Evolutionary conservation across 371 early-diverging fungal species (phyloP), one percentile per base, ranked within the genome.

Genomic region (Smittium culicis): DNA sequence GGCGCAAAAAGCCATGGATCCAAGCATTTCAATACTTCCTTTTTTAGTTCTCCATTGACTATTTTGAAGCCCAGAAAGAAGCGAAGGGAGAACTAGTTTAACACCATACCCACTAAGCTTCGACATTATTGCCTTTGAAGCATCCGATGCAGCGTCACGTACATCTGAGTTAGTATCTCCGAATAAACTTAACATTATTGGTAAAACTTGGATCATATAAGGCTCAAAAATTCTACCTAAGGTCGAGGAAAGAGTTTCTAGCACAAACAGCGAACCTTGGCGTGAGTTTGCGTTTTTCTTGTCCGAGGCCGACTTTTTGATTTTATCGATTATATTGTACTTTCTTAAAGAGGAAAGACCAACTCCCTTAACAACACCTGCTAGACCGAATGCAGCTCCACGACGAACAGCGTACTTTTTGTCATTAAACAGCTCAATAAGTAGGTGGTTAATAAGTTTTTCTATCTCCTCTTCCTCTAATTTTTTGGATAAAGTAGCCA

Each of bases 221-320:
- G 98, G 98, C 72, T 98, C 98, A 74, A 96, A 98, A 70, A 93
- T 79, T 63, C 96, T 88, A 20, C 94, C 95, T 56, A 97, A 74
- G 11, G 85, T 81, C 61, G 80, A 82, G 0, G 93, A 86, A 35
- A 97, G 77, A 1, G 92, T 89, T 77, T 96, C 98, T 64, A 91
- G 90, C 0, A 91, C 93, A 79, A 98, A 87, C 69, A 96, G 73
- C 20, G 97, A 92, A 69, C 98, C 98, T 78, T 98, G 92, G 33
- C 94, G 84, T 66, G 81, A 78, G 70, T 87, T 83, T 60, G 82
- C 74, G 2, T 74, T 77, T 69, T 88, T 90, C 73, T 84, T 83
- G 72, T 89, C 88, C 58, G 90, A 91, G 69, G 90, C 82, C 8
- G 91, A 90, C 14, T 86, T 87, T 74, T 90, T 89, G 72, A 98